phyloP scores from a whole-genome alignment of 768 basidiomycete genomes.

The Mycena epipterygia region DNA sequence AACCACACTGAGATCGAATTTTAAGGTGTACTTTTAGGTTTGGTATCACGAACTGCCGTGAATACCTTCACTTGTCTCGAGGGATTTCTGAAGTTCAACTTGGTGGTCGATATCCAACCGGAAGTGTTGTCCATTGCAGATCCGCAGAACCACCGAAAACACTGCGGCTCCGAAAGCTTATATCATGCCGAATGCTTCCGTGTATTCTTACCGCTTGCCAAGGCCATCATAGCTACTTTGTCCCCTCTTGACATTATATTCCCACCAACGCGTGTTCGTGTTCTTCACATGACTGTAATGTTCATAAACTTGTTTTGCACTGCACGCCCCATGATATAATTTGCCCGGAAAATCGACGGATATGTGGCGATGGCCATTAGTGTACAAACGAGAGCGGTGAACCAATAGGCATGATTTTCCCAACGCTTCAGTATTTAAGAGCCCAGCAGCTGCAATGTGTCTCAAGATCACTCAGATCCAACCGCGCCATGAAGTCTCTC shows the following conservation, averaged over 20 bases:
- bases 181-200: neutral
- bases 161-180: neutral
- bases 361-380: neutral
- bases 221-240: neutral
- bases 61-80: neutral
- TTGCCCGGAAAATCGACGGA: slow-evolving; percentile 4
- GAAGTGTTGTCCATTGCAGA: neutral
- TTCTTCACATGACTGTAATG: neutral
- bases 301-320: too few species aligned
- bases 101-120: neutral
- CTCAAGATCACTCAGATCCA: neutral
- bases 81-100: neutral
- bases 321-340: neutral
- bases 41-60: too few species aligned
- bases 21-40: neutral
- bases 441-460: neutral
- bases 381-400: neutral
- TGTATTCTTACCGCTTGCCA: neutral
- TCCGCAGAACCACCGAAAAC: slow-evolving; percentile 25
- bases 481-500: slow-evolving; percentile 20
- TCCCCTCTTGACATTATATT: neutral
- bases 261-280: neutral
- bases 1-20: neutral
- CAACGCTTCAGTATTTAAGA: neutral
- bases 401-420: neutral